Evolutionary conservation across 345 rosid species (phyloP).

Genomic region (Abelmoschus esculentus): DNA sequence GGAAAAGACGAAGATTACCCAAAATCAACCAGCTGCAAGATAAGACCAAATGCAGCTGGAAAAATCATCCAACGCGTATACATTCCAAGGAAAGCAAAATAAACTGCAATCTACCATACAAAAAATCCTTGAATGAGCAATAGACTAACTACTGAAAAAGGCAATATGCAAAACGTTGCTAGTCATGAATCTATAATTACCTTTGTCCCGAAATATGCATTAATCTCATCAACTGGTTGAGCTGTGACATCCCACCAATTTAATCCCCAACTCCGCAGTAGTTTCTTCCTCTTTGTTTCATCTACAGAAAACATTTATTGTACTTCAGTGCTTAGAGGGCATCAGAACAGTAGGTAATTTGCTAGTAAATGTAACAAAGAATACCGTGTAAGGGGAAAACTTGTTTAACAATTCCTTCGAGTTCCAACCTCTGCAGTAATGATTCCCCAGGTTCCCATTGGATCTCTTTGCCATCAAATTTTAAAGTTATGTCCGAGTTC

Average conservation of each 20-base stretch:
- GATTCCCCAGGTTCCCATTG: conserved; percentile 69
- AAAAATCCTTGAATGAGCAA: conserved; percentile 15
- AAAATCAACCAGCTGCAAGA: conserved; percentile 62
- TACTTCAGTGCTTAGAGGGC: conserved; percentile 14
- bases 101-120: conserved; percentile 64
- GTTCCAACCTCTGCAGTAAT: conserved; percentile 53
- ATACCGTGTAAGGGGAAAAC: conserved; percentile 85
- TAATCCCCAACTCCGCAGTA: conserved; percentile 69
- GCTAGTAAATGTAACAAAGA: conserved; percentile 14
- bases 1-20: conserved; percentile 36
- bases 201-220: conserved; percentile 80
- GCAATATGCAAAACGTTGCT: not conserved
- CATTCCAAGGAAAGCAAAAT: conserved; percentile 87
- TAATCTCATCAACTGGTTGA: conserved; percentile 80
- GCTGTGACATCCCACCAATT: conserved; percentile 63
- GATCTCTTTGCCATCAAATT: conserved; percentile 39
- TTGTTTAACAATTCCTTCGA: conserved; percentile 54
- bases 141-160: not conserved
- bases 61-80: conserved; percentile 75
- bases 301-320: conserved; percentile 34
- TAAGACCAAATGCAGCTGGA: conserved; percentile 64
- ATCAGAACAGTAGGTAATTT: conserved; percentile 7
- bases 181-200: conserved; percentile 22
- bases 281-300: conserved; percentile 64
- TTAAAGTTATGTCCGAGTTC: conserved; percentile 28